A percentile compares a stretch with the other conserved stretches of the same genome.
Evolutionary conservation across 2,329 filamentous ascomycete species (phyloP).

Genomic region (Lojkania enalia): DNA sequence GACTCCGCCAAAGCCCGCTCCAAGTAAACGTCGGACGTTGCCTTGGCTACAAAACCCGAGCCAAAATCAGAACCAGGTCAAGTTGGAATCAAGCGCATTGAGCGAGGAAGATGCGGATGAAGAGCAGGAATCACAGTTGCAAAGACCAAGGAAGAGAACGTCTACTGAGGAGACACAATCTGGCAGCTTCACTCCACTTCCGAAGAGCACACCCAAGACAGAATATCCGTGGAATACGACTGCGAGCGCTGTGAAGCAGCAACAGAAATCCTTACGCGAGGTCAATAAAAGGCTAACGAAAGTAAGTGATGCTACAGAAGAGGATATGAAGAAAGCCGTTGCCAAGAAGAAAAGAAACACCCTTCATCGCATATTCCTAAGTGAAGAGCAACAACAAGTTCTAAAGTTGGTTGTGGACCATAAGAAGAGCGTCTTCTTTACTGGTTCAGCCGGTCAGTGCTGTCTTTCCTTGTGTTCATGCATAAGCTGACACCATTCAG

Average conservation of each 20-base stretch:
- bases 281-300: constrained; percentile 58
- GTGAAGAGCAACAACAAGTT: constrained; percentile 83
- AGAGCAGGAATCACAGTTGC: constrained; percentile 25
- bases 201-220: constrained; percentile 37
- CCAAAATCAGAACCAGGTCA: constrained; percentile 23
- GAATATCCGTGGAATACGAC: constrained; percentile 71
- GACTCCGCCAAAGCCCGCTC: constrained; percentile 31
- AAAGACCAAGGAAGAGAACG: constrained; percentile 32
- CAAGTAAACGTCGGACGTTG: constrained; percentile 65
- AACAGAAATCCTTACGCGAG: constrained; percentile 72
- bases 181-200: constrained; percentile 50
- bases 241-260: constrained; percentile 73
- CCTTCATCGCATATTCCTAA: constrained; percentile 69
- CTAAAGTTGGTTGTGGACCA: constrained; percentile 79
- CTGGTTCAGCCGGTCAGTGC: constrained; percentile 76
- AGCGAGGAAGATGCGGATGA: constrained; percentile 12
- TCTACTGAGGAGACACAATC: constrained; percentile 43
- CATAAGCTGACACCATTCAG: constrained; percentile 29
- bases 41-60: constrained; percentile 58
- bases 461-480: background rate
- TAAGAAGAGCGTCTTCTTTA: constrained; percentile 93
- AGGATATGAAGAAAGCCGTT: constrained; percentile 53
- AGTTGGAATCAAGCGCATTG: background rate
- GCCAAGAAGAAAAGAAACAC: constrained; percentile 49
- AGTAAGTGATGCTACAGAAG: constrained; percentile 41